Evolutionary conservation across 2,329 filamentous ascomycete species (phyloP).

Genomic region (Cytospora schulzeri): DNA sequence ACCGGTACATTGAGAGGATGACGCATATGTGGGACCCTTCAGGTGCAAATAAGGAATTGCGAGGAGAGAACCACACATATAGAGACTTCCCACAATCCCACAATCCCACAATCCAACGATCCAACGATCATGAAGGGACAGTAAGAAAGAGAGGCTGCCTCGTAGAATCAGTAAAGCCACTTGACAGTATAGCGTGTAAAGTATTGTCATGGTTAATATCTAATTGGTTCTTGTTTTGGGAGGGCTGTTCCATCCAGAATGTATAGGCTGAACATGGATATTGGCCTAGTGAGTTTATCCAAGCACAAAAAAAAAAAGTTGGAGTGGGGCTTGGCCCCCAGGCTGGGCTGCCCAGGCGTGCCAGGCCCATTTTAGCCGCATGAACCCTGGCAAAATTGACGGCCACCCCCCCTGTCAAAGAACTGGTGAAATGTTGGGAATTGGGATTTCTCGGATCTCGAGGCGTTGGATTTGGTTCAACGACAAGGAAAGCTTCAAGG

Average conservation of each 20-base stretch:
- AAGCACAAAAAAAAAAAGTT: neutral
- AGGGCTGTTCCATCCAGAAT: neutral
- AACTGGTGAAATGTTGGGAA: conserved; percentile 27
- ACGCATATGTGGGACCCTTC: conserved; percentile 15
- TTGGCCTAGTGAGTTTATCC: neutral
- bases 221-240: neutral
- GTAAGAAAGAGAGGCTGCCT: too few species aligned
- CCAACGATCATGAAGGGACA: neutral
- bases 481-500: conserved; percentile 5
- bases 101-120: neutral
- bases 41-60: conserved; percentile 15
- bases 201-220: neutral
- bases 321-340: conserved; percentile 17
- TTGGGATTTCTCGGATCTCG: neutral
- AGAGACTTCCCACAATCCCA: neutral
- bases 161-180: too few species aligned
- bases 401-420: conserved; percentile 9
- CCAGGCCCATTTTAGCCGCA: neutral
- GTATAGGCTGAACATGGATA: neutral
- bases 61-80: neutral
- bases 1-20: conserved; percentile 10
- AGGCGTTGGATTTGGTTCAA: conserved; percentile 19
- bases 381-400: conserved; percentile 7
- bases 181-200: neutral
- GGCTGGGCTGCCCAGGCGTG: neutral